Evolutionary conservation across 108 stramenopile genomes (phyloP), one percentile per base, ranked within the genome.

Genomic region (Bacterosira constricta): DNA sequence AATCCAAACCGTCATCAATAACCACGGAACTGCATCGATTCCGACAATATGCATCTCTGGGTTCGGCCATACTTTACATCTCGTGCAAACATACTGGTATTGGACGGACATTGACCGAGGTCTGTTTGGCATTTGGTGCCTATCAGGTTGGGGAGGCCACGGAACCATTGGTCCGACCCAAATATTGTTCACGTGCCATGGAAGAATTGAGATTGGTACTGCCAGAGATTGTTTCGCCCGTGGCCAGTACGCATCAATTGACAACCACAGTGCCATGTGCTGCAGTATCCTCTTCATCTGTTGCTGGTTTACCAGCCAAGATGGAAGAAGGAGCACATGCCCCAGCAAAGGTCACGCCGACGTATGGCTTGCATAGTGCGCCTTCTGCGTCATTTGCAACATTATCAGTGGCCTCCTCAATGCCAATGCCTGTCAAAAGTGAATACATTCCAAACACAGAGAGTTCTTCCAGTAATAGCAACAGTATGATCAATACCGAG

Each of bases 131-230:
- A 10, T 76, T 76, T 51, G 75, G 75, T 10, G 62, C 75, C n/a
- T 49, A 21, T 66, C 2, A 31, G 13, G 26, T 59, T 12, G 59
- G 49, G 29, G 52, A 27, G 2, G 60, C 25, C 18, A 29, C 26
- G 27, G 75, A 76, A 36, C 60, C 75, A 36, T 59, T 76, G 31
- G 75, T 76, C 6, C 42, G 66, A 15, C 75, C 75, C 13, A 76
- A 76, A 32, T 51, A 76, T 50, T 76, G 75, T 52, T 76, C 75
- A 2, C 37, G 37, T 5, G 75, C 75, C 50, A 76, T 76, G 75
- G 59, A 68, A 26, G 75, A 76, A 32, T 62, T 76, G 60, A 68
- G 52, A 59, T 7, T 21, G 60, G 66, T 46, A 13, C 31, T 76
- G 6, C 75, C 75, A 0, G 44, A 54, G 27, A 41, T 62, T 3